These are phyloP conservation scores for Gloeostereum incarnatum DNA, from an alignment of 768 basidiomycete species.

Conservation along the genomic window DNA sequence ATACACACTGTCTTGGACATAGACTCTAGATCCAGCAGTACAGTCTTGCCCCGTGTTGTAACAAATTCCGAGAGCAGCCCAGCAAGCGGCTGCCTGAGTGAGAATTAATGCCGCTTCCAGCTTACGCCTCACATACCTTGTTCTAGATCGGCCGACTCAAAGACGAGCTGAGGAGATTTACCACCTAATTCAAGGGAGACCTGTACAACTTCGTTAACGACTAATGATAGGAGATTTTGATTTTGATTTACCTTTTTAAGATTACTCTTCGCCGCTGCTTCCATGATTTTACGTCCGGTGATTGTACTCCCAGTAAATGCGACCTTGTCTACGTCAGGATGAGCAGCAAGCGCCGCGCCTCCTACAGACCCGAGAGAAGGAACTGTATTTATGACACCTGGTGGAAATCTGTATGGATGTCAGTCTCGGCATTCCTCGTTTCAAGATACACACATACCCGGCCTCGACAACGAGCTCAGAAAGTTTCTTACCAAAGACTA, in stretches of 20 bases:
- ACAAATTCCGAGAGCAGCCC: conserved; percentile 80
- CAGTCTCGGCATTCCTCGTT: not conserved
- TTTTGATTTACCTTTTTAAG: conserved; percentile 65
- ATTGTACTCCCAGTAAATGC: conserved; percentile 92
- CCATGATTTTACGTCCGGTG: conserved; percentile 86
- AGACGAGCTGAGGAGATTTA: conserved; percentile 84
- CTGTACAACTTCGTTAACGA: conserved; percentile 25
- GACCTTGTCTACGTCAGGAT: conserved; percentile 85
- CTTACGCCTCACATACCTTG: conserved; percentile 38
- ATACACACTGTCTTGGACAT: conserved; percentile 82
- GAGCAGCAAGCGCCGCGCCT: conserved; percentile 76
- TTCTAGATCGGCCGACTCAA: conserved; percentile 86
- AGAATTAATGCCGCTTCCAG: conserved; percentile 5
- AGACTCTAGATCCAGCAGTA: conserved; percentile 84
- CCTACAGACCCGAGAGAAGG: conserved; percentile 77
- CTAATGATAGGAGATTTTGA: not conserved
- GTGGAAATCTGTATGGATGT: conserved; percentile 57
- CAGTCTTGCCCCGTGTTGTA: conserved; percentile 93
- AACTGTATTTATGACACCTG: conserved; percentile 85
- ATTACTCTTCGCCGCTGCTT: conserved; percentile 88
- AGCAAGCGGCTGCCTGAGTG: conserved; percentile 54
- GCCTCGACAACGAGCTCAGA: conserved; percentile 78
- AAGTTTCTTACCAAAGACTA: conserved; percentile 46
- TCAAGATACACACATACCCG: conserved; percentile 38
- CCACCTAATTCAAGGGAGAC: conserved; percentile 92